Conservation (phyloP, 2,329 filamentous ascomycete species). For the Alternaria triticimaculans region DNA sequence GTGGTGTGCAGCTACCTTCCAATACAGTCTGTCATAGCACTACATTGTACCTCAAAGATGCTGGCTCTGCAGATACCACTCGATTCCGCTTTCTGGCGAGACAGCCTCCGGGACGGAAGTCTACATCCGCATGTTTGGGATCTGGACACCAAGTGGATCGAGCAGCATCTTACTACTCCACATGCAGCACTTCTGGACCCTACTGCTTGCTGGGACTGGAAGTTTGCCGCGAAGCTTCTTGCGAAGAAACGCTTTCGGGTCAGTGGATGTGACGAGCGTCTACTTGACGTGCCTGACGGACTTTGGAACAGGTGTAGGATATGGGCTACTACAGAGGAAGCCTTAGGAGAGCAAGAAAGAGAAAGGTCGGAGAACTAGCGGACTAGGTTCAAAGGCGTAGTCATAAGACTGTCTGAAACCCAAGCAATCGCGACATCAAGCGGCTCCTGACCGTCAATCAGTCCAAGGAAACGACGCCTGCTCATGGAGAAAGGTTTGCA, state of each 20-base stretch:
- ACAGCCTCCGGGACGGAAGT: slow-evolving; percentile 25
- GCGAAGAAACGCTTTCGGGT: slow-evolving; percentile 20
- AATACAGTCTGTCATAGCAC: slow-evolving; percentile 15
- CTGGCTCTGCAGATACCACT: slow-evolving; percentile 27
- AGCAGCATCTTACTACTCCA: background rate
- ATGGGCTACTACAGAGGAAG: slow-evolving; percentile 32
- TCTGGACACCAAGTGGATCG: slow-evolving; percentile 21
- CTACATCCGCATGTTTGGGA: slow-evolving; percentile 36
- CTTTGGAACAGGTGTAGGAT: slow-evolving; percentile 38
- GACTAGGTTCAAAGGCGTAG: background rate
- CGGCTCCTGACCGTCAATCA: background rate
- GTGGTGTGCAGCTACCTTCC: slow-evolving; percentile 23
- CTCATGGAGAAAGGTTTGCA: background rate
- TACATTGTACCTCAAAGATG: slow-evolving; percentile 28
- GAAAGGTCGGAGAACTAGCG: background rate
- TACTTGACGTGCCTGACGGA: slow-evolving; percentile 22
- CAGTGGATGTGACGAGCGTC: slow-evolving; percentile 12
- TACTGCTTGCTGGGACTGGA: slow-evolving; percentile 25
- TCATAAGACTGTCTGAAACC: background rate
- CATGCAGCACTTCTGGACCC: background rate
- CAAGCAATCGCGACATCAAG: background rate
- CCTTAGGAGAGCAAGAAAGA: background rate
- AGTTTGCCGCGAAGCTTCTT: slow-evolving; percentile 20
- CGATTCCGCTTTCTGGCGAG: slow-evolving; percentile 35
- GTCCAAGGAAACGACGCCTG: background rate